Base-by-base conservation (phyloP, 495 filamentous ascomycete species). In the Talaromyces liani region DNA sequence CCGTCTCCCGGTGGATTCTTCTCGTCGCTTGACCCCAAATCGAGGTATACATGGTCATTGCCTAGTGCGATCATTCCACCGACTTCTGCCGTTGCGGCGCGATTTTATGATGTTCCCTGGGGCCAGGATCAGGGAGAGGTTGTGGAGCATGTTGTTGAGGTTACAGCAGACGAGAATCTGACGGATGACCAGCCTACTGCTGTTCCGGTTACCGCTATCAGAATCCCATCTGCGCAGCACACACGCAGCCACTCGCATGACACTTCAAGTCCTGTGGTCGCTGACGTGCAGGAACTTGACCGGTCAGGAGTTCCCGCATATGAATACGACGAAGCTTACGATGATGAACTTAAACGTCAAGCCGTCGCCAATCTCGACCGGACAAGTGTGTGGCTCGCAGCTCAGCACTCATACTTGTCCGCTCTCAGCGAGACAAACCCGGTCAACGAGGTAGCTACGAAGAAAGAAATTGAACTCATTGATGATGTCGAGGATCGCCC, bases 1-100 rank as follows among this genome's bases (percentile, higher is more conserved):
- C 92, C 92, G 3, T 96, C 92, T 1, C 92, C 92, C 0, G 90
- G 91, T 27, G 91, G 90, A 0, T 96, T 97, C 79, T 97, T 97
- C 72, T 88, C 91, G 20, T 91, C 89, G 0, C 81, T 97, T 18
- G 88, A 83, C 16, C 79, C 84, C 1, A 82, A 85, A 57, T 85
- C 87, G 33, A 83, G 91, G 60, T 85, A 88, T 68, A 94, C 92
- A 4, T 97, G 92, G 92, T 79, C 79, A 3, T 68, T 79, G 41
- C 80, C 82, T 12, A 72, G 66, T 51, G 67, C 63, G 9, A 74
- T 71, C 24, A 75, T 80, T n/a, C 84, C 82, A 3, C 90, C 89
- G 0, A 88, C 91, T 1, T 91, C 91, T 2, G 89, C 89, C 31
- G 90, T 86, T 27, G 91, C 91, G 12, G 89, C 93, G 66, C 83